Conservation (phyloP, 2,329 filamentous ascomycete species). For the Alternaria ethzedia region DNA sequence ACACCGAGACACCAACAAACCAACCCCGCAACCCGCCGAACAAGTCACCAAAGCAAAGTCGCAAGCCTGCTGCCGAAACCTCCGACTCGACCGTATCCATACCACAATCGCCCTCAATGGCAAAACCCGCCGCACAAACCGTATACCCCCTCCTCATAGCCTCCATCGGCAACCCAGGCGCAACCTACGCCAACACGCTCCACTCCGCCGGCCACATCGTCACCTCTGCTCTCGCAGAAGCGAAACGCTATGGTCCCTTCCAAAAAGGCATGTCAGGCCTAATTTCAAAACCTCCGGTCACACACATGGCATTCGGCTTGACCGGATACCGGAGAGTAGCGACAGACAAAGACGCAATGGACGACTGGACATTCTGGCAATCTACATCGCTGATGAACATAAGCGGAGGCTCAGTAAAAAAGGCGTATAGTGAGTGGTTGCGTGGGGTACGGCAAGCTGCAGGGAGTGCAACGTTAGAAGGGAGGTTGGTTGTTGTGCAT, state of each 20-base stretch:
- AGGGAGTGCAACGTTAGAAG: conserved; percentile 30
- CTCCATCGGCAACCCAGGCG: conserved; percentile 81
- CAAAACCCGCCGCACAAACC: conserved; percentile 34
- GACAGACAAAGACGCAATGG: conserved; percentile 23
- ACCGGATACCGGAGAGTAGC: conserved; percentile 28
- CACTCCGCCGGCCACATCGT: conserved; percentile 88
- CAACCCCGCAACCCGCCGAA: conserved; percentile 20
- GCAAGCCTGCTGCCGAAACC: background rate
- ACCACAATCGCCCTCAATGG: conserved; percentile 9
- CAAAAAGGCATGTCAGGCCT: conserved; percentile 38
- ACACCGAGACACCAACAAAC: conserved; percentile 16
- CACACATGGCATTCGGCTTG: conserved; percentile 52
- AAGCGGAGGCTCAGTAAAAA: conserved; percentile 73
- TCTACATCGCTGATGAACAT: conserved; percentile 84
- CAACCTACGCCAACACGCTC: conserved; percentile 74
- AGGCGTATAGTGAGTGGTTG: conserved; percentile 66
- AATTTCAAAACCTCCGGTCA: conserved; percentile 35
- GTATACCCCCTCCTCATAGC: conserved; percentile 71
- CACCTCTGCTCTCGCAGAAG: conserved; percentile 55
- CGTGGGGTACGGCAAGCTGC: conserved; percentile 10
- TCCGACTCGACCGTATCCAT: background rate
- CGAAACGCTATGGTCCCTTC: conserved; percentile 41
- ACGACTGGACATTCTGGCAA: conserved; percentile 71
- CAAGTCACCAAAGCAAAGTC: conserved; percentile 18
- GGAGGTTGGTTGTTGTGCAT: conserved; percentile 77